These are phyloP conservation scores for Phaeoacremonium minimum DNA, from an alignment of 2,329 filamentous ascomycete species.

Conservation along the genomic window DNA sequence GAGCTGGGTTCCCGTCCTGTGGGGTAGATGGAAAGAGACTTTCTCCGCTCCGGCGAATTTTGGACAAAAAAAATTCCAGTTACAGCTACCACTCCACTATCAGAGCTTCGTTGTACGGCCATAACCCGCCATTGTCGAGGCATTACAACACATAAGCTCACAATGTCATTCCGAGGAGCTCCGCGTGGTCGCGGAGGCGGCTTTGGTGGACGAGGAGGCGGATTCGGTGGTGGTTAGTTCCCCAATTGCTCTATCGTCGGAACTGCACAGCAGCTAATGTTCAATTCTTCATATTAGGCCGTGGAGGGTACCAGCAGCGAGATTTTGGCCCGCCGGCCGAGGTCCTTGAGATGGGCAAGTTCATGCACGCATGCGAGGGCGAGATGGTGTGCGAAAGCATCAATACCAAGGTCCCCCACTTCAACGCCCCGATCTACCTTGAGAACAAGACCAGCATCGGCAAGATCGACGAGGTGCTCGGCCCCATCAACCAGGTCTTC, in stretches of 20 bases:
- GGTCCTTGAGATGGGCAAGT: conserved; percentile 82
- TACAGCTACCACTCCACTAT: background rate
- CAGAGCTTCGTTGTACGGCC: background rate
- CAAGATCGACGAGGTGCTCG: conserved; percentile 97
- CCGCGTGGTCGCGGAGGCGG: conserved; percentile 42
- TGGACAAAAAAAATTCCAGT: background rate
- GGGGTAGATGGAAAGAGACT: too few species aligned
- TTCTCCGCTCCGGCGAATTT: background rate
- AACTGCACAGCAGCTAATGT: too few species aligned
- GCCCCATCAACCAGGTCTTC: conserved; percentile 95
- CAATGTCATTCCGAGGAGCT: conserved; percentile 60
- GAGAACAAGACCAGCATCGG: conserved; percentile 97
- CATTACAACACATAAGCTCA: background rate
- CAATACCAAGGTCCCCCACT: conserved; percentile 95
- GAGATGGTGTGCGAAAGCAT: conserved; percentile 96
- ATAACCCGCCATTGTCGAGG: conserved; percentile 13
- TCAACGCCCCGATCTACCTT: conserved; percentile 98
- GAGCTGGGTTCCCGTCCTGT: too few species aligned
- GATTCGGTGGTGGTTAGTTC: too few species aligned
- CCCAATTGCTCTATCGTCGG: too few species aligned
- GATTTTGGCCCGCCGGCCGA: conserved; percentile 60
- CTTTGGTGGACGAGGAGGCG: conserved; percentile 46
- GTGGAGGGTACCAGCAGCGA: conserved; percentile 55
- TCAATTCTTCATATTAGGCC: conserved; percentile 38
- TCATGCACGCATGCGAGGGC: conserved; percentile 92